phyloP scores from a whole-genome alignment of 306 rosid species.

The Medicago arabica region DNA sequence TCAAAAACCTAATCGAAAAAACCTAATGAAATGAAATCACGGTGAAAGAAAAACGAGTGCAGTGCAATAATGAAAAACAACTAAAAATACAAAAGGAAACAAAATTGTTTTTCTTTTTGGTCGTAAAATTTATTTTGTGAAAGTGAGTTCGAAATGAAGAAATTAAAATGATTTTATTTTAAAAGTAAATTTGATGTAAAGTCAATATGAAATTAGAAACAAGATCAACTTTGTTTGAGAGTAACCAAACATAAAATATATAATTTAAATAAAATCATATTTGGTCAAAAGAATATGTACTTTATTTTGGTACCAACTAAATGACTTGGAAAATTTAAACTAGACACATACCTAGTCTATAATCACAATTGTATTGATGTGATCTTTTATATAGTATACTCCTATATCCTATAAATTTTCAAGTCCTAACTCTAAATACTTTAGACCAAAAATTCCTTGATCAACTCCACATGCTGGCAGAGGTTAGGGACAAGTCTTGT shows the following conservation, averaged over 20 bases:
- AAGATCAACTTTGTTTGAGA: too few species aligned
- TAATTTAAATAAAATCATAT: background rate
- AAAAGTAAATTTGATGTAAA: too few species aligned
- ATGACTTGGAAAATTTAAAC: background rate
- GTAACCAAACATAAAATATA: too few species aligned
- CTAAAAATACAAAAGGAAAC: background rate
- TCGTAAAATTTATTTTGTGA: background rate
- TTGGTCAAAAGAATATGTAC: background rate
- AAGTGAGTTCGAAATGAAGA: background rate
- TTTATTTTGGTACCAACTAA: too few species aligned
- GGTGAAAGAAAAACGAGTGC: too few species aligned
- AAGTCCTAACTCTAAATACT: slow-evolving; percentile 27
- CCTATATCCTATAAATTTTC: background rate
- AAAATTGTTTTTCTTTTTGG: background rate
- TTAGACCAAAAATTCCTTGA: slow-evolving; percentile 10
- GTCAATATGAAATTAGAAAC: too few species aligned
- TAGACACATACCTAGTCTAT: background rate
- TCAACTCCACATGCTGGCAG: slow-evolving; percentile 23
- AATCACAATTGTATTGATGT: background rate
- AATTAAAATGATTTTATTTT: background rate
- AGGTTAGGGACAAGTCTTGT: slow-evolving; percentile 17
- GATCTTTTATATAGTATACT: background rate
- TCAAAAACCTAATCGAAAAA: too few species aligned
- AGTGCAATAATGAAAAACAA: too few species aligned
- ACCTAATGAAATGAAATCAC: too few species aligned